Conservation (phyloP, 2,329 filamentous ascomycete species). For the Thyridium curvatum region DNA sequence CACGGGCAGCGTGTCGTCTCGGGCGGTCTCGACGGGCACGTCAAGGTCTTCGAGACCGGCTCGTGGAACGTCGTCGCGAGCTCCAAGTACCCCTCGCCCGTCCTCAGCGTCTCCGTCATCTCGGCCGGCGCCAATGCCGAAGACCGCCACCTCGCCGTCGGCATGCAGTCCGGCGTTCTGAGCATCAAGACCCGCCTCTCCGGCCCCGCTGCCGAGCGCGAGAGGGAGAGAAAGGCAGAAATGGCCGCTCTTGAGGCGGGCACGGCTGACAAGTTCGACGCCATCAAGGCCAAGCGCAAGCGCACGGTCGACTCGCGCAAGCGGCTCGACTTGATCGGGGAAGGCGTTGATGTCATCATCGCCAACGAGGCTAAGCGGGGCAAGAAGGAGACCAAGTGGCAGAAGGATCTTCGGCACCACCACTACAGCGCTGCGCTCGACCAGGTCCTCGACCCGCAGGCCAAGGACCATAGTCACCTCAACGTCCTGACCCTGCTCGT, state of each 20-base stretch:
- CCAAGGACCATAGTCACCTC: slow-evolving; percentile 50
- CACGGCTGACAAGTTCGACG: slow-evolving; percentile 71
- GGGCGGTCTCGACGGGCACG: slow-evolving; percentile 87
- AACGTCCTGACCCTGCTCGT: slow-evolving; percentile 71
- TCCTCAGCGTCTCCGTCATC: slow-evolving; percentile 77
- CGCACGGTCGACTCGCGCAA: slow-evolving; percentile 36
- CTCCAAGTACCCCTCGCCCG: slow-evolving; percentile 86
- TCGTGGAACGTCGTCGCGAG: slow-evolving; percentile 96
- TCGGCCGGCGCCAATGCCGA: slow-evolving; percentile 60
- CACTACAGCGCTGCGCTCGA: slow-evolving; percentile 76
- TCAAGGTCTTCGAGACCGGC: slow-evolving; percentile 93
- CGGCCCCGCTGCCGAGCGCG: slow-evolving; percentile 72
- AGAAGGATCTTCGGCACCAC: slow-evolving; percentile 71
- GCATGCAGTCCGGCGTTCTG: slow-evolving; percentile 89
- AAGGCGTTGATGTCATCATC: slow-evolving; percentile 83
- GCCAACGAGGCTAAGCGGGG: slow-evolving; percentile 58
- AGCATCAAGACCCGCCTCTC: slow-evolving; percentile 41
- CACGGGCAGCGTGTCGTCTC: slow-evolving; percentile 76
- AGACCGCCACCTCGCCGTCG: slow-evolving; percentile 90
- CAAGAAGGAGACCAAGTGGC: slow-evolving; percentile 67
- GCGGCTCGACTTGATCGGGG: slow-evolving; percentile 73
- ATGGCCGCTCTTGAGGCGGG: slow-evolving; percentile 70
- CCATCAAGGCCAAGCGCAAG: slow-evolving; percentile 64
- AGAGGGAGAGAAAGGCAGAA: slow-evolving; percentile 67
- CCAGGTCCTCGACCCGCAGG: slow-evolving; percentile 55